Evolutionary conservation across 2,329 filamentous ascomycete genomes (phyloP).

Genomic region (Epichloe glyceriae): DNA sequence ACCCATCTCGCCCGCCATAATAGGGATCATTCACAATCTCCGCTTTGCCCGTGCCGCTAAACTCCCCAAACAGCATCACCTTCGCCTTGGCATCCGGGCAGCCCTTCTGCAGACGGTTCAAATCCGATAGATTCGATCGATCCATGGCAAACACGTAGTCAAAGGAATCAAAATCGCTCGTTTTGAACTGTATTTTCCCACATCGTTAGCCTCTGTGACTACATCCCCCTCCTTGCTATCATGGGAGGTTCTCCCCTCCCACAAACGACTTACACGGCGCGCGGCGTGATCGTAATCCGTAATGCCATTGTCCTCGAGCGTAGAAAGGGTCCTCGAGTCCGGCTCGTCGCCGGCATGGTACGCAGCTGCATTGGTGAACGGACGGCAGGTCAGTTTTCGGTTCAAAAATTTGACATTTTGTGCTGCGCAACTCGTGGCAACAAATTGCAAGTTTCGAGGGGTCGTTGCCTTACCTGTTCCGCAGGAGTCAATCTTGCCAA

Average conservation of each 20-base stretch:
- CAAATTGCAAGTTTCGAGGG: neutral
- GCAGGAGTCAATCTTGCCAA: constrained; percentile 69
- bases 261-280: constrained; percentile 45
- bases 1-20: constrained; percentile 74
- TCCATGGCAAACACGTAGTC: constrained; percentile 98
- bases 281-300: constrained; percentile 64
- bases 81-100: constrained; percentile 46
- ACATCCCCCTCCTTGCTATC: too few relatives aligned
- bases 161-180: constrained; percentile 68
- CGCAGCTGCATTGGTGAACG: constrained; percentile 35
- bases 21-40: constrained; percentile 83
- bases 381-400: neutral
- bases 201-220: too few relatives aligned
- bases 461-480: constrained; percentile 48
- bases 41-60: constrained; percentile 48
- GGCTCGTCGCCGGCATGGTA: constrained; percentile 71
- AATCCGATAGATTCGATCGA: constrained; percentile 59
- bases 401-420: neutral
- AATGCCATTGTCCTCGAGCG: constrained; percentile 62
- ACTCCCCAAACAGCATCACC: constrained; percentile 76
- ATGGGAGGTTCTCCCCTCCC: too few relatives aligned
- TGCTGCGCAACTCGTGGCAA: neutral
- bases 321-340: constrained; percentile 73
- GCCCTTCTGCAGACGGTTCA: constrained; percentile 47
- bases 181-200: constrained; percentile 28